Evolutionary conservation across 2,329 filamentous ascomycete genomes (phyloP), one percentile per base, ranked within the genome.

Genomic region (Davidsoniella virescens): DNA sequence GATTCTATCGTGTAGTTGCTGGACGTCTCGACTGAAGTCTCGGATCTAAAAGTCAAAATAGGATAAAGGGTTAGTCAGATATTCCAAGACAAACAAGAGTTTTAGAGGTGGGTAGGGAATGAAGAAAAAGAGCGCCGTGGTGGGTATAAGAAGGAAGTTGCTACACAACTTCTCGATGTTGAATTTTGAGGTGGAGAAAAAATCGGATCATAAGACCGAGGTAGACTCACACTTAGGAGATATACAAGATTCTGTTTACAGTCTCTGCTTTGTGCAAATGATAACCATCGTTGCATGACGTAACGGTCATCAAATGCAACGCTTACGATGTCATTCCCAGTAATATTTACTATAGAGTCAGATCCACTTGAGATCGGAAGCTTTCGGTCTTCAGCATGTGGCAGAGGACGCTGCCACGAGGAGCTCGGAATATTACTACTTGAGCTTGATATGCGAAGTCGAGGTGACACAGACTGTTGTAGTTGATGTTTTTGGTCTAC

Each of bases 191-290:
- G n/a, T n/a, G n/a, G n/a, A n/a, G n/a, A 25, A 5, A 7, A 23
- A 37, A 14, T 38, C 10, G 5, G 18, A 23, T 5, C 3, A 16
- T 17, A 20, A 29, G 7, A 29, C 54, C 37, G 20, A 47, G 16
- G 14, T 41, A 5, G 20, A 58, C 64, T 52, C 50, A 72, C 69
- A 61, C 70, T 71, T 49, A 70, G 62, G 18, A 74, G 60, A 49
- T 72, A 74, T 50, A 70, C 71, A 51, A 78, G 62, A 53, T 73
- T 70, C 49, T 73, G 67, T 1, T 65, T 68, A 50, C 65, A 67
- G 33, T 69, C 65, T 29, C 64, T 61, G 26, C 59, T 64, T 44
- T 69, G 65, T n/a, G 72, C 70, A 57, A 74, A 77, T 41, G 64
- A 65, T 50, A 67, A 63, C 17, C 50, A 51, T 10, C 50, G 44